phyloP scores from a whole-genome alignment of 352 stramenopile genomes.

The Globisporangium uncinulatum region DNA sequence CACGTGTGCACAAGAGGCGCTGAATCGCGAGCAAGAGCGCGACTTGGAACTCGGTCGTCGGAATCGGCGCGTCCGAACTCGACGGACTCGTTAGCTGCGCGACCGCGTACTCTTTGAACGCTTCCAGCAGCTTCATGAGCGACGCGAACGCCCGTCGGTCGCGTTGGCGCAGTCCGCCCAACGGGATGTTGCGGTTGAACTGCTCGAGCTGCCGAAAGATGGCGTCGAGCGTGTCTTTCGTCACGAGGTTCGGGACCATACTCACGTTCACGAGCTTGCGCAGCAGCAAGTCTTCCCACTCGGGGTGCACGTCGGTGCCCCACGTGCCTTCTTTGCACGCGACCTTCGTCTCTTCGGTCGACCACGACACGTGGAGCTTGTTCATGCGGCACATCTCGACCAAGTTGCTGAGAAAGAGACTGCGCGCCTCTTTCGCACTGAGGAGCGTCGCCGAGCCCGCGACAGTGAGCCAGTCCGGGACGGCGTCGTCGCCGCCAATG shows the following conservation, averaged over 20 bases:
- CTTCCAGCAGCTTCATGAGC: slow-evolving; percentile 82
- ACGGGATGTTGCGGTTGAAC: slow-evolving; percentile 82
- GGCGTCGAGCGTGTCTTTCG: slow-evolving; percentile 61
- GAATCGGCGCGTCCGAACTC: slow-evolving; percentile 76
- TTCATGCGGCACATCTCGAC: slow-evolving; percentile 88
- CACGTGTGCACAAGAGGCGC: slow-evolving; percentile 71
- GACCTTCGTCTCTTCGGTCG: slow-evolving; percentile 80
- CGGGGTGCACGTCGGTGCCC: slow-evolving; percentile 72
- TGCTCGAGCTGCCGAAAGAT: slow-evolving; percentile 80
- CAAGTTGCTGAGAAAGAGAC: slow-evolving; percentile 80
- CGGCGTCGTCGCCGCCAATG: slow-evolving; percentile 50
- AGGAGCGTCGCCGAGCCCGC: slow-evolving; percentile 70
- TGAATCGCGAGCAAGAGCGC: slow-evolving; percentile 75
- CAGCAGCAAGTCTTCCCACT: slow-evolving; percentile 81
- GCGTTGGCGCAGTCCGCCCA: slow-evolving; percentile 64
- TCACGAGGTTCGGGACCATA: slow-evolving; percentile 79
- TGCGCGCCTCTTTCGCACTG: slow-evolving; percentile 71
- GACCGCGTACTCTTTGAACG: slow-evolving; percentile 81
- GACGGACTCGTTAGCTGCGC: slow-evolving; percentile 76
- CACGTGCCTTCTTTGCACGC: slow-evolving; percentile 85
- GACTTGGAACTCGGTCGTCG: slow-evolving; percentile 78
- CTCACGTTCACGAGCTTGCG: slow-evolving; percentile 74
- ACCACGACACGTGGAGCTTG: slow-evolving; percentile 84
- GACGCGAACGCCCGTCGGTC: slow-evolving; percentile 70
- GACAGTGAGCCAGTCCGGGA: slow-evolving; percentile 67